These are phyloP conservation scores for Skeletonema costatum DNA, from an alignment of 108 stramenopile genomes.

Conservation along the genomic window DNA sequence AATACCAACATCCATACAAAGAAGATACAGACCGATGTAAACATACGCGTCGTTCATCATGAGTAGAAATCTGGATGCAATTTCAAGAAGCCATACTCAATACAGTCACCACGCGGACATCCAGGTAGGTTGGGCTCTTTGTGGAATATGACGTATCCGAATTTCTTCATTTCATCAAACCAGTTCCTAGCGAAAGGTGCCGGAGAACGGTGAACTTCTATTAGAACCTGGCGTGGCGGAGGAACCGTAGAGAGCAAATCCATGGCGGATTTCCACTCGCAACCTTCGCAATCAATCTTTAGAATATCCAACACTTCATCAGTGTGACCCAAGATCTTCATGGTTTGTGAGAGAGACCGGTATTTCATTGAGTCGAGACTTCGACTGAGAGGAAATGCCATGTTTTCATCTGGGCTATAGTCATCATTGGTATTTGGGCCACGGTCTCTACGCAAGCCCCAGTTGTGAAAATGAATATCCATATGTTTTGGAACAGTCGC, in stretches of 20 bases:
- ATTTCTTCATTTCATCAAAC: neutral
- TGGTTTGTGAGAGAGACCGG: neutral
- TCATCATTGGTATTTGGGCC: neutral
- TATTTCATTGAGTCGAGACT: neutral
- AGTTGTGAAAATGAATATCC: constrained; percentile 8
- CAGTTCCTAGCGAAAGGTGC: neutral
- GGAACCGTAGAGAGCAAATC: constrained; percentile 22
- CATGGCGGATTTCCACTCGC: neutral
- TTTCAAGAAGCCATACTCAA: neutral
- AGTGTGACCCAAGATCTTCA: constrained; percentile 8
- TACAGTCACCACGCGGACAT: neutral
- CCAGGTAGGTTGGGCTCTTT: constrained; percentile 37
- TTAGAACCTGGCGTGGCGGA: constrained; percentile 45
- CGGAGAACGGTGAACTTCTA: constrained; percentile 44
- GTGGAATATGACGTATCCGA: constrained; percentile 15
- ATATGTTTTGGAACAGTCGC: neutral
- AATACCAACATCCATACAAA: too few species aligned
- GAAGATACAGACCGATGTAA: too few species aligned
- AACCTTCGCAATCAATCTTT: constrained; percentile 18
- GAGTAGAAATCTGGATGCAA: neutral
- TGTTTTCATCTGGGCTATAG: neutral
- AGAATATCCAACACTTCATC: constrained; percentile 21
- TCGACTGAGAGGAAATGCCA: neutral
- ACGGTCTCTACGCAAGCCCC: neutral
- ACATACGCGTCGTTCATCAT: neutral